Percentiles rank a stretch among this genome's conserved stretches.
These are phyloP conservation scores for Aspergillus aculeatus DNA, from an alignment of 2,329 filamentous ascomycete genomes.

Conservation along the genomic window DNA sequence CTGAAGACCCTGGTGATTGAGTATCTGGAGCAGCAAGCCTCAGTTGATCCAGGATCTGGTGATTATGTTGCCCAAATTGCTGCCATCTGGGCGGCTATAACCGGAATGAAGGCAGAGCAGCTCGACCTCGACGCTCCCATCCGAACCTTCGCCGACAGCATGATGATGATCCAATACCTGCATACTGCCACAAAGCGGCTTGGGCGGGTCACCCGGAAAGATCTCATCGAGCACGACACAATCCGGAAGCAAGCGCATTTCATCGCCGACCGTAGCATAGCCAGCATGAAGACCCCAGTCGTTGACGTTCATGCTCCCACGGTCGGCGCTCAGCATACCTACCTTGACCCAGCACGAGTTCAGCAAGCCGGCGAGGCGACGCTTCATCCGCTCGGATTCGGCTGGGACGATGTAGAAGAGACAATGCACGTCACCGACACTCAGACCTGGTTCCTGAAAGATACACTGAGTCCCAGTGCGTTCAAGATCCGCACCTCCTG, in stretches of 20 bases:
- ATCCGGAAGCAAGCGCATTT: conserved; percentile 2
- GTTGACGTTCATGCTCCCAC: background rate
- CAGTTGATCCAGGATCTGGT: background rate
- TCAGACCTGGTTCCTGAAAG: background rate
- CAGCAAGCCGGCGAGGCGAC: background rate
- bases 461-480: background rate
- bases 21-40: background rate
- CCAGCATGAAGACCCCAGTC: background rate
- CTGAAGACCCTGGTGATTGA: conserved; percentile 1
- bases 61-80: background rate
- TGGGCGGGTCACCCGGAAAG: background rate
- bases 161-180: conserved; percentile 7
- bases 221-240: conserved; percentile 1
- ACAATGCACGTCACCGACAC: background rate
- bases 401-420: conserved; percentile 1
- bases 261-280: background rate
- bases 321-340: background rate
- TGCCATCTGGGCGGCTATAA: conserved; percentile 3
- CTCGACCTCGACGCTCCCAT: background rate
- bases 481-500: background rate
- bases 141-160: conserved; percentile 5
- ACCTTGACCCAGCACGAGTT: background rate
- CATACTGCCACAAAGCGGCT: background rate
- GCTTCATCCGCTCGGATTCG: background rate
- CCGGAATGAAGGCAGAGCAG: background rate